These are phyloP conservation scores for Emergomyces africanus DNA, from an alignment of 2,329 filamentous ascomycete genomes.

Conservation along the genomic window DNA sequence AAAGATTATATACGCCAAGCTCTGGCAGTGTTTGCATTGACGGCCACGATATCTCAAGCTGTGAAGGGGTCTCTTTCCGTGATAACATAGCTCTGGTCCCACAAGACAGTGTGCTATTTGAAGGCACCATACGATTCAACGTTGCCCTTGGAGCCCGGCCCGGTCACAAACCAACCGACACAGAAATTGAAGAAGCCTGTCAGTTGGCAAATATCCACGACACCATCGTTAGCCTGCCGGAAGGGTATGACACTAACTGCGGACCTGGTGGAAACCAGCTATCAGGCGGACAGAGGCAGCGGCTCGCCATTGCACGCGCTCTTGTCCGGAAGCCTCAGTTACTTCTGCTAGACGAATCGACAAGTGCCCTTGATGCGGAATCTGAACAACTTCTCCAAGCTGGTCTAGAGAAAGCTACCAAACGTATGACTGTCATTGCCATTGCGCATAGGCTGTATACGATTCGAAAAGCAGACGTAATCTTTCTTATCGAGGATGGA, in stretches of 20 bases:
- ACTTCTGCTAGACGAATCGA: constrained; percentile 44
- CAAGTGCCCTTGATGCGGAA: constrained; percentile 47
- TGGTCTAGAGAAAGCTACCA: constrained; percentile 48
- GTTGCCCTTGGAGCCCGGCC: constrained; percentile 46
- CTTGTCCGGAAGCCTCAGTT: constrained; percentile 38
- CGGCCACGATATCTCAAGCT: constrained; percentile 57
- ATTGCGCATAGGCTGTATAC: constrained; percentile 64
- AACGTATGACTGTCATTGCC: constrained; percentile 49
- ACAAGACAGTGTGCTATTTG: constrained; percentile 65
- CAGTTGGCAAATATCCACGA: constrained; percentile 54
- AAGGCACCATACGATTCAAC: constrained; percentile 59
- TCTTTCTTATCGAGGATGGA: constrained; percentile 63
- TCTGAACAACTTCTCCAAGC: constrained; percentile 51
- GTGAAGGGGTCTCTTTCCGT: constrained; percentile 55
- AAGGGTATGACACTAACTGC: constrained; percentile 34
- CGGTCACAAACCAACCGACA: constrained; percentile 53
- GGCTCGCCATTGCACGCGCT: constrained; percentile 40
- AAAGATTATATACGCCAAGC: constrained; percentile 59
- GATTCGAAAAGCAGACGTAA: constrained; percentile 63
- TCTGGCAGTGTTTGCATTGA: constrained; percentile 55
- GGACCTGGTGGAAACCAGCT: constrained; percentile 46
- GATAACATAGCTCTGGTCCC: constrained; percentile 62
- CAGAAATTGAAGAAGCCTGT: constrained; percentile 48
- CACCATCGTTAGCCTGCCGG: constrained; percentile 36
- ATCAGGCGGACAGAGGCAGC: constrained; percentile 41